Base-by-base conservation (phyloP, 768 basidiomycete species). In the Flagelloscypha sp. region DNA sequence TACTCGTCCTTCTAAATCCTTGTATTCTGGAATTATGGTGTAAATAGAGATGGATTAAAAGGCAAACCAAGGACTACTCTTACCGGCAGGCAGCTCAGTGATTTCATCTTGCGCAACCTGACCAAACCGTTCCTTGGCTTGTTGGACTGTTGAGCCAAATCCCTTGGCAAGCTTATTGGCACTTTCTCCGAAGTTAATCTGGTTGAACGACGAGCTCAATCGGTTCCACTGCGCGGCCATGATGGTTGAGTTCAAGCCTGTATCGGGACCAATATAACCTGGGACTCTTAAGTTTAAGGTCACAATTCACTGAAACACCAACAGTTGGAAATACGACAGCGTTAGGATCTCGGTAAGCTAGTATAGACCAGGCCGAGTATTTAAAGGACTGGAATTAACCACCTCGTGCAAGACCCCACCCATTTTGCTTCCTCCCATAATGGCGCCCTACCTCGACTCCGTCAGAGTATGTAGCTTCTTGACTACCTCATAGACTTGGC, bases 1-100 rank as follows among this genome's bases (percentile, higher is more conserved):
- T 25, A 98, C 95, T 37, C 89, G 83, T 30, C 80, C 70, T 61
- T 99, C 95, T 45, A 99, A 78, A 54, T 94, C 88, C 51, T 82
- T 92, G 72, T 98, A 99, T 58, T 99, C 94, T 87, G 65, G n/a
- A 43, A 29, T 17, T 42, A 9, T 25, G 36, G n/a, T 33, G 21
- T 10, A 28, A 13, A 37, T 29, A 27, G 32, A 18, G 15, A 18
- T 17, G 22, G 8, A 30, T 24, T 21, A 35, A 21, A 19, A 9
- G 15, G 31, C 7, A 24, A 23, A 38, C 6, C 15, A 29, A 21
- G 18, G 22, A 32, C 17, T 9, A 24, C 17, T 54, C 59, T n/a
- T 18, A 83, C 86, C 89, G 62, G 87, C 81, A 17, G 86, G 85
- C 33, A 89, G 71, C 61, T 97, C 95, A 6, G 94, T 98, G 53